Conservation (phyloP, 768 basidiomycete species). For the Lactarius evosmus region DNA sequence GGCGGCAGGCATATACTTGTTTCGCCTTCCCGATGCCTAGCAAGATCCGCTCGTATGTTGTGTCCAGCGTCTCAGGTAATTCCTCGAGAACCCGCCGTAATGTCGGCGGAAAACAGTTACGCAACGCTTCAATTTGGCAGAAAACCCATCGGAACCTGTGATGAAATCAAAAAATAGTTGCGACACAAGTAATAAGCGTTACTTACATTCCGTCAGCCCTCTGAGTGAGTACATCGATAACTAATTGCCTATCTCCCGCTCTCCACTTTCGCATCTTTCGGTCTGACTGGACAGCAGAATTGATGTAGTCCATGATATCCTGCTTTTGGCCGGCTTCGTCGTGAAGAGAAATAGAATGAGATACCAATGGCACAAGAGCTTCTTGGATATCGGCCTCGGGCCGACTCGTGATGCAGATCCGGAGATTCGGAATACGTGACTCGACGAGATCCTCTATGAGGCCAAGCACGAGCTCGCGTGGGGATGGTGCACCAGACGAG, state of each 20-base stretch:
- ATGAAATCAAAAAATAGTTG: neutral
- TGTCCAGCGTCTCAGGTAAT: slow-evolving; percentile 2
- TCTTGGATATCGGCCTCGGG: slow-evolving; percentile 2
- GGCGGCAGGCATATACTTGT: neutral
- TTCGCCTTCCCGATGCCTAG: slow-evolving; percentile 7
- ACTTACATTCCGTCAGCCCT: slow-evolving; percentile 15
- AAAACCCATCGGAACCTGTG: slow-evolving; percentile 9
- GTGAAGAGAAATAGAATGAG: neutral
- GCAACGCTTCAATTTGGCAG: slow-evolving; percentile 4
- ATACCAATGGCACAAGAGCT: neutral
- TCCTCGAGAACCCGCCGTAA: neutral
- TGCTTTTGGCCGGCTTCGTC: neutral
- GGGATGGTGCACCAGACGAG: neutral
- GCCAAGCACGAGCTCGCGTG: slow-evolving; percentile 1
- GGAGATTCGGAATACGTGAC: slow-evolving; percentile 2
- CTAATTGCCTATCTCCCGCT: neutral
- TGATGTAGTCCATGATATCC: slow-evolving; percentile 1
- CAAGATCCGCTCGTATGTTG: slow-evolving; percentile 4
- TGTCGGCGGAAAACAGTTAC: neutral
- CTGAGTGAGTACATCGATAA: neutral
- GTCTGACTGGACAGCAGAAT: neutral
- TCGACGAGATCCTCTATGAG: neutral
- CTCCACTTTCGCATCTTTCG: neutral
- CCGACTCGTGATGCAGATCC: slow-evolving; percentile 6
- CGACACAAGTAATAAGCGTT: neutral